These are phyloP conservation scores for Termitomyces sp. DNA, from an alignment of 768 basidiomycete species.

Conservation along the genomic window DNA sequence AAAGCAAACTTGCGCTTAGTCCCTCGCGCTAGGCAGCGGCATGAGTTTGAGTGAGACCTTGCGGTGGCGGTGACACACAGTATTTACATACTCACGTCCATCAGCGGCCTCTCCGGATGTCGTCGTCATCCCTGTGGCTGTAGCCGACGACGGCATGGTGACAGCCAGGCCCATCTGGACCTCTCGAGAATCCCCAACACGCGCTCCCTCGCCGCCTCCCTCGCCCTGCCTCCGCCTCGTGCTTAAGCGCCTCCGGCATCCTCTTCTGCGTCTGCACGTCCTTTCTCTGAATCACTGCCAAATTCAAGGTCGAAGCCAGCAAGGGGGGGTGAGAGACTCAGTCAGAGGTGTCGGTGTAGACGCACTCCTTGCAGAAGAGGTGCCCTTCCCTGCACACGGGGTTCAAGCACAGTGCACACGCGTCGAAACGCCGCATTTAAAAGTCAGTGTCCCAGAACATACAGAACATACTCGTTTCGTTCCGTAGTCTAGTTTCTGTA, in stretches of 20 bases:
- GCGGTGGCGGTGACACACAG: too few relatives aligned
- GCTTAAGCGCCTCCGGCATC: constrained; percentile 65
- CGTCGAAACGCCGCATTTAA: constrained; percentile 88
- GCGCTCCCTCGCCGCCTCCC: constrained; percentile 77
- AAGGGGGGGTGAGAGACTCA: too few relatives aligned
- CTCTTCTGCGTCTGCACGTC: constrained; percentile 90
- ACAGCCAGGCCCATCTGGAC: constrained; percentile 75
- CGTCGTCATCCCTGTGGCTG: constrained; percentile 28
- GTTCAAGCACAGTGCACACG: constrained; percentile 85
- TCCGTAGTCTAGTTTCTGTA: constrained; percentile 81
- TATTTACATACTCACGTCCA: too few relatives aligned
- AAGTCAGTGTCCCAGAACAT: too few relatives aligned
- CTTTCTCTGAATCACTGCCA: constrained; percentile 78
- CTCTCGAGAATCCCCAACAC: constrained; percentile 86
- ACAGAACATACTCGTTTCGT: constrained; percentile 57
- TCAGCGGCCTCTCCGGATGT: too few relatives aligned
- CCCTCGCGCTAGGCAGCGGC: too few relatives aligned
- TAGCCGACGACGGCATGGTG: too few relatives aligned
- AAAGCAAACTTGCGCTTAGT: constrained; percentile 28
- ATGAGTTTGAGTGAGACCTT: too few relatives aligned
- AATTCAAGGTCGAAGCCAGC: too few relatives aligned
- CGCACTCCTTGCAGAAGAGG: constrained; percentile 94
- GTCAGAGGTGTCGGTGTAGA: constrained; percentile 78
- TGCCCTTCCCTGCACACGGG: constrained; percentile 84
- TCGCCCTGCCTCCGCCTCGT: constrained; percentile 80